Base-by-base conservation (phyloP, 1,139 yeast genomes). In the Pichia kudriavzevii region DNA sequence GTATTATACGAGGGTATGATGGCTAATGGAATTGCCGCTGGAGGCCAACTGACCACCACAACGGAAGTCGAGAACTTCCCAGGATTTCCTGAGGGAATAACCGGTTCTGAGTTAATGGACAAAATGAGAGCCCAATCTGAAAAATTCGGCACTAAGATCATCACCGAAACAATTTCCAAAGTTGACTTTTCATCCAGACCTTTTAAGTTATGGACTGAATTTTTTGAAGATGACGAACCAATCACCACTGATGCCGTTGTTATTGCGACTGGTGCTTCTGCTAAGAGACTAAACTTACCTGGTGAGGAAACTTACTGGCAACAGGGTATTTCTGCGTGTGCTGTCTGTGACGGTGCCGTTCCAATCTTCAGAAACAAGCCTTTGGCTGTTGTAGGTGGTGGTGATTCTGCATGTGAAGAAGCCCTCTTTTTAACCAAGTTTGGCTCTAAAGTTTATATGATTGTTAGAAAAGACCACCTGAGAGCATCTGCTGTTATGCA, bases 221-320 rank as follows among this genome's bases (percentile, higher is more conserved):
- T 80, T 72, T 78, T 77, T 59, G 96, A 87, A 63, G 94, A 82
- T 53, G 73, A 61, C 25, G 95, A 79, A 55, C 94, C 97, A 48
- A 69, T 80, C 60, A 84, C 95, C 42, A 79, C 96, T 28, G 98
- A 91, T 53, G 85, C 96, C 21, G 76, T 91, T 39, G 79, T 91
- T 49, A 63, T 91, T 46, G 95, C 98, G 48, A 91, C 98, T 36
- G 98, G 98, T 58, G 98, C 98, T 16, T 80, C 94, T 31, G 98
- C 98, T 43, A 84, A 80, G 71, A 83, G 98, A 68, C 73, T 91
- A 67, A 66, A 75, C 58, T 67, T 91, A 44, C 95, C 97, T 41
- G 98, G 98, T 50, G 98, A 91, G 67, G 97, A 91, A 46, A 73
- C 75, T 30, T 91, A 91, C 75, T 91, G 98, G 98, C 98, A 91